phyloP scores from a whole-genome alignment of 2,329 filamentous ascomycete genomes.

The Albophoma yamanashiensis region DNA sequence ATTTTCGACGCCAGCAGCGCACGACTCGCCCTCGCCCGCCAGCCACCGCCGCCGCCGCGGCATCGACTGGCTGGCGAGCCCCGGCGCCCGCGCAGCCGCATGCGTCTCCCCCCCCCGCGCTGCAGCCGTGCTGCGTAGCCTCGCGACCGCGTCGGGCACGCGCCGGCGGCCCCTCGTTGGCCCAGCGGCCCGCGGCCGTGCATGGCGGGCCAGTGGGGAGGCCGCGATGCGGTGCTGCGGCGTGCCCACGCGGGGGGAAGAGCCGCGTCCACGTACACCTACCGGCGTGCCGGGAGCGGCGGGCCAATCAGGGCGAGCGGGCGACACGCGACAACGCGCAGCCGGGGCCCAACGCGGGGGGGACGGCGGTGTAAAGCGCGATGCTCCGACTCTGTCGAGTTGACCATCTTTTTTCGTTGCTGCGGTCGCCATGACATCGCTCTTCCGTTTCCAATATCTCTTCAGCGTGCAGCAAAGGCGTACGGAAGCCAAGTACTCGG shows the following conservation, averaged over 20 bases:
- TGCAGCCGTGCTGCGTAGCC: background rate
- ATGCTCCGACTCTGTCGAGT: background rate
- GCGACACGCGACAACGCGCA: background rate
- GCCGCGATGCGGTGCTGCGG: background rate
- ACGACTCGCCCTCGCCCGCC: background rate
- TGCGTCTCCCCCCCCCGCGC: background rate
- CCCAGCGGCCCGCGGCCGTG: background rate
- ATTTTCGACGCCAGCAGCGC: background rate
- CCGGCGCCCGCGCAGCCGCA: background rate
- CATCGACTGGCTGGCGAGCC: constrained; percentile 1
- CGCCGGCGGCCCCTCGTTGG: constrained; percentile 4
- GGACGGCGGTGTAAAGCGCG: background rate
- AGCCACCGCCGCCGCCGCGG: background rate
- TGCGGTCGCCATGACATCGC: background rate
- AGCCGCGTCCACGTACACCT: background rate
- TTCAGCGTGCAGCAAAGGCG: background rate
- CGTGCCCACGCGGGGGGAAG: background rate
- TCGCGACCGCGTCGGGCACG: constrained; percentile 9
- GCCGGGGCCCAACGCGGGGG: background rate
- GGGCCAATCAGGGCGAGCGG: background rate
- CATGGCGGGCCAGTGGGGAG: constrained; percentile 3
- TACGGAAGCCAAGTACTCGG: too few species aligned
- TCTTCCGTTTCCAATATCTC: too few species aligned
- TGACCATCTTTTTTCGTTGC: background rate
- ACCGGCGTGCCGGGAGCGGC: background rate